Base-by-base conservation (phyloP, 768 basidiomycete genomes). In the Amanita muscaria region DNA sequence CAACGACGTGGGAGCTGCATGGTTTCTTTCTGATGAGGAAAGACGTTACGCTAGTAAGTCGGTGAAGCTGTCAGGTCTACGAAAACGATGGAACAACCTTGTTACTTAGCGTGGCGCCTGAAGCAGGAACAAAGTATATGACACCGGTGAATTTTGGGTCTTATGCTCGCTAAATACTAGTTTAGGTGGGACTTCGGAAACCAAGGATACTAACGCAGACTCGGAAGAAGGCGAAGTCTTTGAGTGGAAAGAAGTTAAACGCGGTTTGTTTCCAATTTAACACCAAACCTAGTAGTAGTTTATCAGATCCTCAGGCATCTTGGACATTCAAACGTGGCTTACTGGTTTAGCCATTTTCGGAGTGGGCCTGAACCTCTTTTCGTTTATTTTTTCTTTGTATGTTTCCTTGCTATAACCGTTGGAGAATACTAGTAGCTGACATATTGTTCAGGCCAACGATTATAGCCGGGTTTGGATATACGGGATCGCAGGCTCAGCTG, bases 331-430 rank as follows among this genome's bases (percentile, higher is more conserved):
- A 56, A 66, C 69, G 2, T 80, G 77, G 78, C 57, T 78, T 23
- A 76, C 78, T 7, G 77, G 72, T 0, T 27, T 77, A 8, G 70
- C 74, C 2, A 79, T 85, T 55, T 70, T 80, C 46, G 80, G 82
- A 0, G 67, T 80, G 30, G 71, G 83, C 22, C 77, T 83, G 56
- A 74, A 78, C 39, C 63, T 86, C 18, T 86, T 84, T 63, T 77
- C 77, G 4, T 80, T 75, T 51, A 76, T 77, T 7, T 56, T 87
- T 24, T 88, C 87, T 58, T 55, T 79, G 77, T 29, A 12, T 12
- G 27, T 78, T 47, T 52, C 74, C 64, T n/a, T n/a, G n/a, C n/a
- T n/a, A n/a, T n/a, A 29, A n/a, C 23, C 9, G 12, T 12, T 29
- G 6, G 22, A 30, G 24, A 12, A 3, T n/a, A 29, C 10, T n/a